Base-by-base conservation (phyloP, 768 basidiomycete genomes). In the Lentinula guzmanii region DNA sequence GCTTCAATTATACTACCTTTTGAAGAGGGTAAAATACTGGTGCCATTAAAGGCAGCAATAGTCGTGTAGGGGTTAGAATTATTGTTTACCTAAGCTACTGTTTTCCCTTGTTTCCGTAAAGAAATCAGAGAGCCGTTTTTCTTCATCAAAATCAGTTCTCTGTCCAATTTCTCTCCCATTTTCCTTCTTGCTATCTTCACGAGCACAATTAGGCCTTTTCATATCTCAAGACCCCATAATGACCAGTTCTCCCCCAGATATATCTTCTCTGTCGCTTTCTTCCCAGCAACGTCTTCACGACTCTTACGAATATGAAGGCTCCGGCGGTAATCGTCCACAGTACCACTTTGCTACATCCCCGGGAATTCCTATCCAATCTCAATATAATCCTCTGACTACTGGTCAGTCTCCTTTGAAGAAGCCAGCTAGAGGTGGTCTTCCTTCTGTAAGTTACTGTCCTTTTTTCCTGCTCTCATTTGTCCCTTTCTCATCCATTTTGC, bases 231-330 rank as follows among this genome's bases (percentile, higher is more conserved):
- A 57, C 60, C 60, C 46, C 62, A 82, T 85, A 82, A 93, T 93
- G 90, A 88, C 89, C 69, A 86, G 76, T 71, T 84, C 90, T 67
- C 86, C 90, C 35, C 90, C 91, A 65, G 90, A 92, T 78, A 84
- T 93, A 67, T 85, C 88, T 54, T 79, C 87, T 66, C 76, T 93
- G 70, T 86, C 90, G 69, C 84, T 92, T 74, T 82, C 82, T 75
- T 78, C 83, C 64, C 46, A 48, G 55, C 86, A 84, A 87, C 89
- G 89, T 83, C 84, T 88, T 81, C 84, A 92, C 79, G 90, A 93
- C 74, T 76, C 79, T 87, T 90, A 90, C 77, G 89, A 91, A 80
- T 91, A 87, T 77, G 90, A 93, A 71, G 83, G 80, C 75, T 68
- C 74, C 66, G 75, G 69, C 74, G 77, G 76, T 60, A 70, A 67